Evolutionary conservation across 2,329 filamentous ascomycete genomes (phyloP).

Genomic region (Paracoccidioides lutzii): DNA sequence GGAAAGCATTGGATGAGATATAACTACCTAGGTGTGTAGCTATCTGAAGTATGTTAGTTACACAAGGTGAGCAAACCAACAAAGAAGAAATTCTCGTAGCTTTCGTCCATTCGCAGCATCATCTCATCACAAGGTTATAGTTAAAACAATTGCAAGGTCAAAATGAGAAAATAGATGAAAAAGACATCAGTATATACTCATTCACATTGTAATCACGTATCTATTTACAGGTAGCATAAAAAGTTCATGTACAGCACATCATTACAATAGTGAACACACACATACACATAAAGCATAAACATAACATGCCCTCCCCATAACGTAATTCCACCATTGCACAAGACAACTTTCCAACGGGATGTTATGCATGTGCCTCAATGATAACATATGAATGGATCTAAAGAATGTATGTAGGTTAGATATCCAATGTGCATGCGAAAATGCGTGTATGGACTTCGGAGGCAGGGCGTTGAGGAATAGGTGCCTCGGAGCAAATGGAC

Average conservation of each 20-base stretch:
- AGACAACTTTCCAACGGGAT: background rate
- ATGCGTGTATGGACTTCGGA: background rate
- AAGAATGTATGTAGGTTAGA: background rate
- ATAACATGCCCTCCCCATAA: background rate
- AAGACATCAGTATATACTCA: too few species aligned
- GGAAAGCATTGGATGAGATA: too few species aligned
- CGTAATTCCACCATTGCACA: background rate
- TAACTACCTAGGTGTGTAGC: too few species aligned
- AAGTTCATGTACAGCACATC: background rate
- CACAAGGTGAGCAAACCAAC: too few species aligned
- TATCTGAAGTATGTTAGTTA: too few species aligned
- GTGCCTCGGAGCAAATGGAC: background rate
- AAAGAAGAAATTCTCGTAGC: too few species aligned
- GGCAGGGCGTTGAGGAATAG: background rate
- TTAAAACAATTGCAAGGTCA: too few species aligned
- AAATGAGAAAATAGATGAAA: too few species aligned
- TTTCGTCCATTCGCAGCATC: too few species aligned
- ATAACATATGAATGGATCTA: background rate
- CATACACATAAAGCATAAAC: background rate
- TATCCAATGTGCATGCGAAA: background rate
- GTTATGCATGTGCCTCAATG: background rate
- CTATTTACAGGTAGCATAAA: background rate
- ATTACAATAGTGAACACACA: background rate
- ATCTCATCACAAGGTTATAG: too few species aligned
- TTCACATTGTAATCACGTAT: background rate